Conservation (phyloP, 2,329 filamentous ascomycete species). For the Colletotrichum sp. region DNA sequence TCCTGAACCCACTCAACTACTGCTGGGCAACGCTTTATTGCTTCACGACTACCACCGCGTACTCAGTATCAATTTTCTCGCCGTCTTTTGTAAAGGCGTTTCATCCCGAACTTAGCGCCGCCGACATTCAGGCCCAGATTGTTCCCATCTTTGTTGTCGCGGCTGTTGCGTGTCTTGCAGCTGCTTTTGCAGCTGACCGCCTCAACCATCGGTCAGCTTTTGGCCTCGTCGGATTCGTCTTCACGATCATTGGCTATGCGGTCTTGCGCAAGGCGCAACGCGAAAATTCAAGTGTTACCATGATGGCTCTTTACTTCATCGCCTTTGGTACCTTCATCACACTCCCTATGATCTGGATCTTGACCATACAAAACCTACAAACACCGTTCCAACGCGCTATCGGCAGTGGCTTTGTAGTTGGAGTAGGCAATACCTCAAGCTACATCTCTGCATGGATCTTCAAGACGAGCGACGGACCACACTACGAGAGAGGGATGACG, state of each 20-base stretch:
- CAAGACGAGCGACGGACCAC: conserved; percentile 20
- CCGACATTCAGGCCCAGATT: conserved; percentile 20
- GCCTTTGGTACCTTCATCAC: conserved; percentile 19
- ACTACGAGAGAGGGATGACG: conserved; percentile 20
- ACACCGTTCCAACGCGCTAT: conserved; percentile 25
- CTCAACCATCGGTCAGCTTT: conserved; percentile 22
- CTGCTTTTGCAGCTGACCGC: conserved; percentile 14
- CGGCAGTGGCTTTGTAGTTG: conserved; percentile 39
- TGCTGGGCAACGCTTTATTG: conserved; percentile 20
- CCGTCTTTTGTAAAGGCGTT: conserved; percentile 23
- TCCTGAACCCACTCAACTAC: conserved; percentile 23
- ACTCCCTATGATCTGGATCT: conserved; percentile 22
- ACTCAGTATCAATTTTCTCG: conserved; percentile 23
- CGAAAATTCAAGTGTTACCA: conserved; percentile 2
- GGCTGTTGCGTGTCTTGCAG: conserved; percentile 10
- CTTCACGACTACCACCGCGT: conserved; percentile 22
- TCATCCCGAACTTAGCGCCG: conserved; percentile 7
- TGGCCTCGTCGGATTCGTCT: conserved; percentile 13
- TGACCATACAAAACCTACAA: conserved; percentile 19
- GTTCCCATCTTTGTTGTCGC: conserved; percentile 24
- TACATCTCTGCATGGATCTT: conserved; percentile 26
- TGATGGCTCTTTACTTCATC: conserved; percentile 24
- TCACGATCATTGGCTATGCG: conserved; percentile 19
- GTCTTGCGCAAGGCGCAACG: background rate
- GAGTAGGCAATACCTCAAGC: conserved; percentile 37